Percentiles rank a stretch among this genome's conserved stretches.
Evolutionary conservation across 495 filamentous ascomycete species (phyloP).

Genomic region (Aspergillus sclerotiicarbonarius): DNA sequence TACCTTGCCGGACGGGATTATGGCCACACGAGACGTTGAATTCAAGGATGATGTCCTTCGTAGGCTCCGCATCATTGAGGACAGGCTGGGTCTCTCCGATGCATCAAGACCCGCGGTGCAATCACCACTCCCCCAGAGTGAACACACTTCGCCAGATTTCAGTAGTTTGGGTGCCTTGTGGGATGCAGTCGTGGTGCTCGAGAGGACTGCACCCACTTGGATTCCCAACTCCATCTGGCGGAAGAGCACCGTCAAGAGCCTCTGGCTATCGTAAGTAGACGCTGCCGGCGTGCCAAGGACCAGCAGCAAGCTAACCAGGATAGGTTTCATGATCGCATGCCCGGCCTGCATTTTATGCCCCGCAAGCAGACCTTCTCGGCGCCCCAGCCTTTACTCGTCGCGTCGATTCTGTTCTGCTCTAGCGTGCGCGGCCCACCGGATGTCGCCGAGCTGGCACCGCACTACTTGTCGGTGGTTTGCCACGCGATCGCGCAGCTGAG

Average conservation of each 20-base stretch:
- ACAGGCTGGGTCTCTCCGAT: not conserved
- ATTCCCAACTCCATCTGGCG: not conserved
- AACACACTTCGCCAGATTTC: not conserved
- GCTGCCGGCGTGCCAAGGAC: not conserved
- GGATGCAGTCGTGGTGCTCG: conserved; percentile 2
- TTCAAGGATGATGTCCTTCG: conserved; percentile 2
- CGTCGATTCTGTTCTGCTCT: conserved; percentile 7
- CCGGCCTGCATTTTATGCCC: conserved; percentile 8
- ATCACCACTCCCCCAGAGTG: not conserved
- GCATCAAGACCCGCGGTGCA: not conserved
- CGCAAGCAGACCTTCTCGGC: conserved; percentile 8
- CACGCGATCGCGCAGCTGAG: conserved; percentile 2
- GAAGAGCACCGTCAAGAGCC: not conserved
- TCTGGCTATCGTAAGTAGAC: conserved; percentile 5
- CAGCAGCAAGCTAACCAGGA: not conserved
- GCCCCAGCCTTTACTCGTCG: conserved; percentile 5
- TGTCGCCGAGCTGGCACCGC: not conserved
- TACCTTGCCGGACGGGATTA: not conserved
- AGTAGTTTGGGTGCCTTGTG: conserved; percentile 1
- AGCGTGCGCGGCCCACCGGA: conserved; percentile 5
- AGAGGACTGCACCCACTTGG: not conserved
- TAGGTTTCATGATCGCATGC: conserved; percentile 10
- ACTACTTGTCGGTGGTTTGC: conserved; percentile 2
- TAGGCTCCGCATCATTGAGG: conserved; percentile 4
- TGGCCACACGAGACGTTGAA: not conserved